Percentiles rank a stretch among this genome's conserved stretches.
phyloP scores from a whole-genome alignment of 192 early-diverging fungal genomes.

The Coemansia sp. region DNA sequence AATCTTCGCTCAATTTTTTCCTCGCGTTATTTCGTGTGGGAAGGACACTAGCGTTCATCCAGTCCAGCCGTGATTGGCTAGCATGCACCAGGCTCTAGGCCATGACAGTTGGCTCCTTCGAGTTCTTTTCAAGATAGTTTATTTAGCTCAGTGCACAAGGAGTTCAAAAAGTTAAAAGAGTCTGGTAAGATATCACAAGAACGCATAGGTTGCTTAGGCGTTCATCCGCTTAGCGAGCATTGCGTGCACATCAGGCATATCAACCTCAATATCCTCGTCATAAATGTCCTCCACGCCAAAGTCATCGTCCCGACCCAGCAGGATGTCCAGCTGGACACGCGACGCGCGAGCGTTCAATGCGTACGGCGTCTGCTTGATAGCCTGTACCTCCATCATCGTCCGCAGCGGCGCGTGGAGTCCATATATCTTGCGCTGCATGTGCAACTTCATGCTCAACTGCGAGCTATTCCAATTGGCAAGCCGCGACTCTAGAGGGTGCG shows the following conservation, averaged over 20 bases:
- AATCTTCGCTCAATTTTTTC: neutral
- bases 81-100: neutral
- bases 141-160: neutral
- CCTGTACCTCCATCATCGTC: constrained; percentile 86
- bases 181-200: neutral
- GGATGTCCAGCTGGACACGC: constrained; percentile 76
- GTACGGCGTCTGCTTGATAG: constrained; percentile 48
- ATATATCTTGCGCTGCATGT: constrained; percentile 78
- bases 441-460: constrained; percentile 79
- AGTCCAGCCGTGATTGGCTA: constrained; percentile 3
- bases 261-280: constrained; percentile 61
- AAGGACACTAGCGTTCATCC: neutral
- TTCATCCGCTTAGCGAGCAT: constrained; percentile 34
- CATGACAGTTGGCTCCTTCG: neutral
- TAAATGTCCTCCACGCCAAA: constrained; percentile 93
- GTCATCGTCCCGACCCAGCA: constrained; percentile 84
- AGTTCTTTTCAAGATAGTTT: neutral
- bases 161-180: neutral
- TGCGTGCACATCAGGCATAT: constrained; percentile 25
- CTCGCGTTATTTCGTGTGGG: neutral
- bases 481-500: constrained; percentile 83
- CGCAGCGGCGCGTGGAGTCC: constrained; percentile 93
- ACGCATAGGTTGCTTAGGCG: neutral
- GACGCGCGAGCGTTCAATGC: constrained; percentile 32
- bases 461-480: constrained; percentile 82